Evolutionary conservation across 257 asterid genomes (phyloP).

Genomic region (Solanum habrochaites): DNA sequence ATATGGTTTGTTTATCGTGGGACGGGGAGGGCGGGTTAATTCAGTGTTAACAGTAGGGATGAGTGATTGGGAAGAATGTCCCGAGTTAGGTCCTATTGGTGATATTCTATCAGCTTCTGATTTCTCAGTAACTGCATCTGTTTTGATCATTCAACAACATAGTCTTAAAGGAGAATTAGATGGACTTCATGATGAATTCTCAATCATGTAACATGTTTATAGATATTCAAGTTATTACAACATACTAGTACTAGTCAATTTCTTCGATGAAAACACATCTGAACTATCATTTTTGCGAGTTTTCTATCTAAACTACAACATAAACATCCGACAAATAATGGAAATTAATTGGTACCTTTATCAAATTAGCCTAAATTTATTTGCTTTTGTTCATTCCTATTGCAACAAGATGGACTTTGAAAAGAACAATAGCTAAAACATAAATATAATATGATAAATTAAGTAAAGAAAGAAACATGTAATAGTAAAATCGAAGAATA

Average conservation of each 20-base stretch:
- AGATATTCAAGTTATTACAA: neutral
- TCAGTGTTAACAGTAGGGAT: slow-evolving; percentile 74
- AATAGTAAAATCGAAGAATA: neutral
- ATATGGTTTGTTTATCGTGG: slow-evolving; percentile 75
- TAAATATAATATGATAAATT: neutral
- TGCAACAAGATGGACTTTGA: neutral
- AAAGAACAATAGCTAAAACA: neutral
- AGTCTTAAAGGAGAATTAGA: slow-evolving; percentile 71
- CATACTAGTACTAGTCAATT: neutral
- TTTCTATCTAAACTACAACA: neutral
- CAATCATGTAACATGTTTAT: slow-evolving; percentile 44
- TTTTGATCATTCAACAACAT: slow-evolving; percentile 77
- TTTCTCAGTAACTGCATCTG: slow-evolving; percentile 67
- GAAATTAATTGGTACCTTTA: too few relatives aligned
- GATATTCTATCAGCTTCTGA: slow-evolving; percentile 87
- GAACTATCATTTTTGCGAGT: neutral
- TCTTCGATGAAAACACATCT: neutral
- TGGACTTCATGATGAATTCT: slow-evolving; percentile 85
- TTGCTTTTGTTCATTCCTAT: too few relatives aligned
- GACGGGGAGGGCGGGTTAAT: slow-evolving; percentile 76
- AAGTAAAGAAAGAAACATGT: neutral
- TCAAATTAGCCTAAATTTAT: too few relatives aligned
- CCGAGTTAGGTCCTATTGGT: slow-evolving; percentile 88
- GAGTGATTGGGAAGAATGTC: slow-evolving; percentile 98
- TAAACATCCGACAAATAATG: neutral